Evolutionary conservation across 345 rosid species (phyloP).

Genomic region (Reutealis trisperma): DNA sequence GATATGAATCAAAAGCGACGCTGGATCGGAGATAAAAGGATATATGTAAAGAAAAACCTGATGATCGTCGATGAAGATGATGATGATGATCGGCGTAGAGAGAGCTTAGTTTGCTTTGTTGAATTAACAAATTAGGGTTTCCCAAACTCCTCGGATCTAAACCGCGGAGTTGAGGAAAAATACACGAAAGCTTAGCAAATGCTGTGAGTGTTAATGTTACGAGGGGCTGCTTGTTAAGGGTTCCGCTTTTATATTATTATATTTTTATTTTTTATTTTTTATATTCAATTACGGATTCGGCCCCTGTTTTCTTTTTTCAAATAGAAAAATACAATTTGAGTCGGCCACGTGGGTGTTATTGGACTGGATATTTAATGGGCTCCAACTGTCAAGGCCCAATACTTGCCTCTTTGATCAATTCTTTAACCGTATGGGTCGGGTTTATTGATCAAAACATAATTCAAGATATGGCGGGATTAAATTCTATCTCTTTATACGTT

Average conservation of each 20-base stretch:
- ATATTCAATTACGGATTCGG: no score
- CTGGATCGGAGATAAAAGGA: neutral
- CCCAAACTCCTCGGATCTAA: constrained; percentile 10
- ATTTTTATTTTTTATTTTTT: no score
- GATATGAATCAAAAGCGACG: neutral
- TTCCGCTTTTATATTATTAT: neutral
- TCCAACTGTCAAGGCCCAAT: no score
- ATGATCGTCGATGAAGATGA: neutral
- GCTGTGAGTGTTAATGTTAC: neutral
- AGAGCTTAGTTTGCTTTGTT: neutral
- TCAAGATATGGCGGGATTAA: no score
- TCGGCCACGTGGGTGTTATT: no score
- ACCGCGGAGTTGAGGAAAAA: neutral
- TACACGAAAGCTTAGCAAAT: neutral
- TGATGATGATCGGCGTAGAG: neutral
- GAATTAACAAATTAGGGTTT: neutral
- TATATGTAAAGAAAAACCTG: neutral
- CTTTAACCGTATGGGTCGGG: no score
- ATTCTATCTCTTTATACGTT: no score
- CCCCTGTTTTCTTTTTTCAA: no score
- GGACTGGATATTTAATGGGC: neutral
- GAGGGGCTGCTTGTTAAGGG: neutral
- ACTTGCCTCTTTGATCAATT: no score
- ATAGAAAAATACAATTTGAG: no score
- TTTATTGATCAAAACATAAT: no score